Base-by-base conservation (phyloP, 352 stramenopile genomes). In the Phytophthora rubi region DNA sequence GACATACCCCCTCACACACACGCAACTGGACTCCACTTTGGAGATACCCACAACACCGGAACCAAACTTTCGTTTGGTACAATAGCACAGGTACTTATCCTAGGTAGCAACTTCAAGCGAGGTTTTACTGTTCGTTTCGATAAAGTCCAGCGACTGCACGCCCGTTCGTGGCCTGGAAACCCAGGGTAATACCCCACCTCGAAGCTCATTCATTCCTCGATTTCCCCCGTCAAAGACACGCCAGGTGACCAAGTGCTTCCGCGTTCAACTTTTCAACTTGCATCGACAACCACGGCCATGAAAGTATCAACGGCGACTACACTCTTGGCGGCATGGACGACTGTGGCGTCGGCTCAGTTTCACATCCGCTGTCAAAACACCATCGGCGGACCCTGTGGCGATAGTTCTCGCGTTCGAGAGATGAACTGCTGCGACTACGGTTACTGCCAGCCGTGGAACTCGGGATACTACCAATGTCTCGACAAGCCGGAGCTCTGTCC, bases 391-490 rank as follows among this genome's bases (percentile, higher is more conserved):
- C 69, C 57, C 6, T 79, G 72, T 21, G 72, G 72, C 12, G 62
- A 75, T 47, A 62, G 62, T 3, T 88, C 79, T 58, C 77, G 81
- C n/a, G 15, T 56, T 10, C 69, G 73, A 4, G 59, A 55, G 7
- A 68, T 49, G 33, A 76, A 75, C 48, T 89, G 81, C 59, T 80
- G 72, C 26, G 71, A 83, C 59, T 68, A 72, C 21, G 72, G 71
- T 28, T 91, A 87, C 71, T 91, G 83, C 68, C 81, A 89, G 72
- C 83, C 83, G 49, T 90, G 83, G 78, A 88, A 89, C 65, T 65
- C 65, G 2, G 62, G 68, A 6, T 89, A 89, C 76, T 89, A 91
- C 71, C 82, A 90, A 65, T 90, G 82, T 57, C 42, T 87, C 15
- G 55, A 62, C 54, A 79, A 77, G n/a, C 80, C 76, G 1, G 45